Evolutionary conservation across 306 rosid genomes (phyloP).

Genomic region (Dryas alaskensis): DNA sequence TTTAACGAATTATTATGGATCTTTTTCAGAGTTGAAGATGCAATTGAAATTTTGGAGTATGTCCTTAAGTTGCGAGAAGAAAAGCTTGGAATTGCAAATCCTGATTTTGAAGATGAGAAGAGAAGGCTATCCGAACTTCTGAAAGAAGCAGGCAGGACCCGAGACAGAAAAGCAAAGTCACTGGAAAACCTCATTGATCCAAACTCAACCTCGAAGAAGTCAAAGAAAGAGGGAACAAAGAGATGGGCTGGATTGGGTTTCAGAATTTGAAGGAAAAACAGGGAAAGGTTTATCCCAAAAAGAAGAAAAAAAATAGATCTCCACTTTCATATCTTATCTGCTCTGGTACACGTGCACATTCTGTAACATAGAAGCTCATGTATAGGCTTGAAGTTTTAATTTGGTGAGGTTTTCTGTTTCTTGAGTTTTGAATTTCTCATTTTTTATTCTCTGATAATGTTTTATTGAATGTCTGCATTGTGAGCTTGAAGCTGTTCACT

Average conservation of each 20-base stretch:
- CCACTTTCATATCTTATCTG: constrained; percentile 30
- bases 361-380: constrained; percentile 89
- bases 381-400: constrained; percentile 67
- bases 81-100: constrained; percentile 93
- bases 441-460: constrained; percentile 48
- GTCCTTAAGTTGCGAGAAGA: constrained; percentile 83
- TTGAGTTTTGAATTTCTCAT: constrained; percentile 42
- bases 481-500: constrained; percentile 62
- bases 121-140: constrained; percentile 81
- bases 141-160: constrained; percentile 95
- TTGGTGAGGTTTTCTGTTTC: constrained; percentile 59
- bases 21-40: constrained; percentile 85
- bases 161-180: constrained; percentile 90
- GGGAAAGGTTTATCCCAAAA: neutral
- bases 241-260: constrained; percentile 96
- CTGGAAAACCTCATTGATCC: constrained; percentile 95
- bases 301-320: neutral
- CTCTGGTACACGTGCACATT: constrained; percentile 45
- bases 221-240: constrained; percentile 84
- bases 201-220: constrained; percentile 77
- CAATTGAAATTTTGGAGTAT: constrained; percentile 88
- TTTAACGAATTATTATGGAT: constrained; percentile 18
- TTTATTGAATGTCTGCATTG: constrained; percentile 59
- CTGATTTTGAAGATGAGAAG: constrained; percentile 95
- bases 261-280: constrained; percentile 52